Evolutionary conservation across 2,329 filamentous ascomycete genomes (phyloP), one percentile per base, ranked within the genome.

Genomic region (Xylaria arbuscula): DNA sequence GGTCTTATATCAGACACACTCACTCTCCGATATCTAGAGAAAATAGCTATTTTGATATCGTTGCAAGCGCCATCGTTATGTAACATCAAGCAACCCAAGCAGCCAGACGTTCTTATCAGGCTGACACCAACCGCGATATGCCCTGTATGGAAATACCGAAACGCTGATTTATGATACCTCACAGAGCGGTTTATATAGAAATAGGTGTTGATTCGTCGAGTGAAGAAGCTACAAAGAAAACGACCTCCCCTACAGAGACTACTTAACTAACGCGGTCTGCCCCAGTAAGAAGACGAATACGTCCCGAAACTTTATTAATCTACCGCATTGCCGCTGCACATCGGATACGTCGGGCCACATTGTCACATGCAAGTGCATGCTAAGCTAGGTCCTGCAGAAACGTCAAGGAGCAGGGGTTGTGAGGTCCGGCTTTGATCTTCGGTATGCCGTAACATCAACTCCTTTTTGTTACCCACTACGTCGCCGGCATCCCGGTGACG

Each of bases 251-350:
- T 38, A 7, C 34, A 34, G n/a, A 40, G n/a, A 19, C 24, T 28
- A 22, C 40, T 28, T n/a, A 24, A 24, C 28, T 42, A 51, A 57
- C 15, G 22, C 15, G 38, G 48, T 24, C 36, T 19, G 24, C 53
- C 24, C 45, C 22, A 28, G 28, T 47, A 55, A 59, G 45, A 64
- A 42, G n/a, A 32, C 11, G 22, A 59, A 42, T 50, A 53, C 19
- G 32, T 61, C 36, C 51, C 38, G 32, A 36, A 48, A 62, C 24
- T 68, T n/a, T 60, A 60, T 48, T 32, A 45, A 19, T 57, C 15
- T 7, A 17, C 40, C 59, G 57, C 68, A 68, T 66, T 64, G 24
- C 65, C 24, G 62, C 68, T 62, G 62, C 34, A 53, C 51, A 28
- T 56, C 53, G 53, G 67, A 67, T 64, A 19, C 50, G 38, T 51